Conservation (phyloP, 352 stramenopile species). For the Peronosclerospora sorghi region DNA sequence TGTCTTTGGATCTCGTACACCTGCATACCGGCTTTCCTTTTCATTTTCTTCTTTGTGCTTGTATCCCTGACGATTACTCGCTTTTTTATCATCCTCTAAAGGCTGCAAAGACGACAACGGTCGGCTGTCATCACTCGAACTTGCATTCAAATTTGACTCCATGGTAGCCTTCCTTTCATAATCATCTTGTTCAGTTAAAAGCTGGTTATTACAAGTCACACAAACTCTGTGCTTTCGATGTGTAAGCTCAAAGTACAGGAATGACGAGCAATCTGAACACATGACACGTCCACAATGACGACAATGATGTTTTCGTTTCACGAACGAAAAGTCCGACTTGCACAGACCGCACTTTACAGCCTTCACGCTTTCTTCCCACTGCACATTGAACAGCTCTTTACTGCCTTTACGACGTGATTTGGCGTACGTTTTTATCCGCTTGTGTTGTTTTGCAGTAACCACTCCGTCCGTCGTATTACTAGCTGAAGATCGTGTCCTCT, state of each 20-base stretch:
- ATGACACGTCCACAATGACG: conserved; percentile 65
- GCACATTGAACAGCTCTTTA: conserved; percentile 50
- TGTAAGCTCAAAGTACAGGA: conserved; percentile 47
- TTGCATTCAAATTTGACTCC: neutral
- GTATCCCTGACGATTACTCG: conserved; percentile 11
- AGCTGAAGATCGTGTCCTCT: conserved; percentile 9
- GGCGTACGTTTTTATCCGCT: conserved; percentile 6
- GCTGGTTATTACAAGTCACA: conserved; percentile 23
- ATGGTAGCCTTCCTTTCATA: conserved; percentile 15
- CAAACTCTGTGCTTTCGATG: conserved; percentile 62
- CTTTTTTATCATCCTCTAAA: conserved; percentile 6
- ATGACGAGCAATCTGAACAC: conserved; percentile 65
- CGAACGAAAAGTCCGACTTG: conserved; percentile 43
- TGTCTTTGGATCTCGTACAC: neutral
- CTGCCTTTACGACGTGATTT: conserved; percentile 36
- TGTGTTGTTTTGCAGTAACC: conserved; percentile 5
- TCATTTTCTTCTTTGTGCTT: conserved; percentile 8
- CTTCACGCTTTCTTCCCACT: conserved; percentile 42
- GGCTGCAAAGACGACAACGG: conserved; percentile 4
- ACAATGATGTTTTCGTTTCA: conserved; percentile 70
- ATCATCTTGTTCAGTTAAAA: conserved; percentile 13
- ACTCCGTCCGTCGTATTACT: conserved; percentile 15
- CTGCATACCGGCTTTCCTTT: conserved; percentile 9
- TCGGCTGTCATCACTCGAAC: conserved; percentile 2
- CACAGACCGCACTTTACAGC: conserved; percentile 45